These are phyloP conservation scores for Talaromyces sp. DNA, from an alignment of 2,329 filamentous ascomycete species.

Conservation along the genomic window DNA sequence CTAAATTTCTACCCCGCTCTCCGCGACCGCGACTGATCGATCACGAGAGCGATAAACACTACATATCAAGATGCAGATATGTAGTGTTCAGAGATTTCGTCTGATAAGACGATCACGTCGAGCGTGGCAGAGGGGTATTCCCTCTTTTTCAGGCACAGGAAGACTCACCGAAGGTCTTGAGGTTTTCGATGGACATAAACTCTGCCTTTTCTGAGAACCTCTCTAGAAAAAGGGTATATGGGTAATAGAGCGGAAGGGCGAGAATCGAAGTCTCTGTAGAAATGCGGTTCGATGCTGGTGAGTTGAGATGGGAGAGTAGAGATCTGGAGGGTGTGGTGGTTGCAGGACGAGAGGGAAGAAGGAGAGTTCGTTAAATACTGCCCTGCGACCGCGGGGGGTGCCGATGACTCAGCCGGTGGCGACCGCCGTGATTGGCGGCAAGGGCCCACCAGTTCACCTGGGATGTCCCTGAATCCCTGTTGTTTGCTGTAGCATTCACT, in stretches of 20 bases:
- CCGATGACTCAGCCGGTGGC: slow-evolving; percentile 14
- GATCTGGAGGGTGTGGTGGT: not conserved
- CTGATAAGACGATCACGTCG: not conserved
- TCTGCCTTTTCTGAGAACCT: slow-evolving; percentile 61
- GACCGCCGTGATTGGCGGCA: slow-evolving; percentile 11
- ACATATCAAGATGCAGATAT: not conserved
- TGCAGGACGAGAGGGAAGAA: not conserved
- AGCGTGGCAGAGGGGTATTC: slow-evolving; percentile 11
- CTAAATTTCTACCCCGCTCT: slow-evolving; percentile 33
- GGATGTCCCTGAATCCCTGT: not conserved
- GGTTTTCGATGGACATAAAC: slow-evolving; percentile 99
- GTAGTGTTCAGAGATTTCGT: not conserved
- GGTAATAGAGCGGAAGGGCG: slow-evolving; percentile 17
- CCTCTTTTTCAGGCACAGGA: slow-evolving; percentile 9
- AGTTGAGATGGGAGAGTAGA: slow-evolving; percentile 14
- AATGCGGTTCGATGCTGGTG: slow-evolving; percentile 14
- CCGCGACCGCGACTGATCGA: slow-evolving; percentile 3
- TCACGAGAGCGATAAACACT: slow-evolving; percentile 2
- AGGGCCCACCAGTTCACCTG: not conserved
- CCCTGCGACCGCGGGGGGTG: slow-evolving; percentile 8
- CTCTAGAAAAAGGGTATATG: slow-evolving; percentile 36
- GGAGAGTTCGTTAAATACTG: not conserved
- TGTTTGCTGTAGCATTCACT: not conserved
- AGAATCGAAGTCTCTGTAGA: slow-evolving; percentile 30
- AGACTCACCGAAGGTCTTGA: slow-evolving; percentile 84